Conservation (phyloP, 176 grass and related monocot genomes). For the Aegilops umbellulata region DNA sequence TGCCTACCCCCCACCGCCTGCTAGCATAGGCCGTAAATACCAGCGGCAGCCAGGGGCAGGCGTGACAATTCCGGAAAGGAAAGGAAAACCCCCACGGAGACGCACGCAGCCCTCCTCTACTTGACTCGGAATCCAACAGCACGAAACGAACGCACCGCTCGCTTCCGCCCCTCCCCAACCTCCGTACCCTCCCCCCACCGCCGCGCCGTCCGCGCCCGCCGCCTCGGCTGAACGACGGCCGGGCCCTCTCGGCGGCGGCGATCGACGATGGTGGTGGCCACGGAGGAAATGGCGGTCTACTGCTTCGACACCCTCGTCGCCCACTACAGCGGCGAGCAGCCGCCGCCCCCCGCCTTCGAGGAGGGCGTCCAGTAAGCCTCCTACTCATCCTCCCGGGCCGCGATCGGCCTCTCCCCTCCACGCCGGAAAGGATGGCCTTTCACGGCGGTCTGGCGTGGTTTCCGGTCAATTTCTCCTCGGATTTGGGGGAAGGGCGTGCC, state of each 20-base stretch:
- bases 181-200: not conserved
- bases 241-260: not conserved
- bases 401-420: constrained; percentile 5
- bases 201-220: constrained; percentile 4
- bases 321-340: constrained; percentile 82
- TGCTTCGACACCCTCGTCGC: constrained; percentile 96
- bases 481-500: constrained; percentile 25
- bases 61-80: not conserved
- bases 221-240: constrained; percentile 2
- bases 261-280: constrained; percentile 76
- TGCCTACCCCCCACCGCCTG: not conserved
- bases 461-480: constrained; percentile 17
- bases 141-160: constrained; percentile 32
- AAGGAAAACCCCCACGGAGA: not conserved
- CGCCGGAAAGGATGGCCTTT: not conserved
- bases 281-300: constrained; percentile 88
- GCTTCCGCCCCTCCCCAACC: constrained; percentile 28
- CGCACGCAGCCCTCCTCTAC: not conserved
- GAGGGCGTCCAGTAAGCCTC: constrained; percentile 86
- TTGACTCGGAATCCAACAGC: not conserved
- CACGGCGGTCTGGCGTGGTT: not conserved
- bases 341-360: constrained; percentile 71
- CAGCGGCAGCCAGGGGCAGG: not conserved
- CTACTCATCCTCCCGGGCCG: not conserved
- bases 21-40: not conserved